Evolutionary conservation across 352 stramenopile genomes (phyloP).

Genomic region (Globisporangium polare): DNA sequence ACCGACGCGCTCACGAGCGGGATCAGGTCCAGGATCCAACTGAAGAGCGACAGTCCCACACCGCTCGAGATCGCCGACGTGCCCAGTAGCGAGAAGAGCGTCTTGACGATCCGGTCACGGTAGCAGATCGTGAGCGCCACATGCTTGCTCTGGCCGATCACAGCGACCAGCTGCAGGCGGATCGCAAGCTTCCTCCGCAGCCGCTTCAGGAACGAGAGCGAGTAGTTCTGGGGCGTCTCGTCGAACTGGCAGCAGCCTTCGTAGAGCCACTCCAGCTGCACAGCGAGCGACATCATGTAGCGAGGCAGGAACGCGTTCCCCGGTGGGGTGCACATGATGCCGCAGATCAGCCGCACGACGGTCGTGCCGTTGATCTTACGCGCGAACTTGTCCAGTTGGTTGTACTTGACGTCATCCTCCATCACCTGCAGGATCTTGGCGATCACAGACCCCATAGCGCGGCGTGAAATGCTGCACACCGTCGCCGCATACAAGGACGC

Average conservation of each 20-base stretch:
- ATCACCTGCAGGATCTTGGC: conserved; percentile 77
- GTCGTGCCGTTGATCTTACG: conserved; percentile 68
- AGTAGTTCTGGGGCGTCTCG: conserved; percentile 14
- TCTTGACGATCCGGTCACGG: conserved; percentile 81
- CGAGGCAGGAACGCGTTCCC: conserved; percentile 70
- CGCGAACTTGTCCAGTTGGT: conserved; percentile 47
- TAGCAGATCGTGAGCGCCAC: conserved; percentile 79
- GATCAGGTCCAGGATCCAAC: conserved; percentile 86
- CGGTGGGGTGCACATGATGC: conserved; percentile 68
- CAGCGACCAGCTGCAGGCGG: conserved; percentile 69
- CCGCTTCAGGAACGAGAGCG: conserved; percentile 38
- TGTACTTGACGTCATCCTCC: conserved; percentile 76
- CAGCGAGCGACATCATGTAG: conserved; percentile 87
- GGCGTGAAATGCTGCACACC: conserved; percentile 75
- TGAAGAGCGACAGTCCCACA: conserved; percentile 72
- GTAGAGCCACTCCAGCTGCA: conserved; percentile 71
- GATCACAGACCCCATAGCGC: conserved; percentile 78
- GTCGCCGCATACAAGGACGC: conserved; percentile 80
- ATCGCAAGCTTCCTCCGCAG: conserved; percentile 73
- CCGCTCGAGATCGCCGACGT: conserved; percentile 60
- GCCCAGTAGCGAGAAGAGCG: conserved; percentile 70
- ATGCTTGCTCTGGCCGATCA: conserved; percentile 73
- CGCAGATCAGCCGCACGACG: conserved; percentile 62
- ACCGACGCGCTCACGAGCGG: conserved; percentile 70
- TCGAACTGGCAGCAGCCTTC: conserved; percentile 58